phyloP scores from a whole-genome alignment of 495 filamentous ascomycete species.

The Aspergillus nanangensis region DNA sequence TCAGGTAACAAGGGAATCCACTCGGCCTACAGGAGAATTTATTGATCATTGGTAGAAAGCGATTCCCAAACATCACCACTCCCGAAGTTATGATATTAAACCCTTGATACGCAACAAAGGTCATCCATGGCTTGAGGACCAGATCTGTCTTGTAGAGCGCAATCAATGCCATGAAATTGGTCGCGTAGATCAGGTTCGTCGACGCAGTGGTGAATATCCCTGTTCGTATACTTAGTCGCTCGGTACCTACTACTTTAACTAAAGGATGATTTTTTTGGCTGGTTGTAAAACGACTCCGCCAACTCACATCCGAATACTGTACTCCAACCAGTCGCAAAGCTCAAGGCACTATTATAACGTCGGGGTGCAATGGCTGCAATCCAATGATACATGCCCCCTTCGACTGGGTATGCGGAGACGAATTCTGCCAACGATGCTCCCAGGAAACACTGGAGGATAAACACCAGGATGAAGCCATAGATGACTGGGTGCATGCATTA shows the following conservation, averaged over 20 bases:
- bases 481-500: conserved; percentile 22
- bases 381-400: conserved; percentile 54
- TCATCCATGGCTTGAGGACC: conserved; percentile 34
- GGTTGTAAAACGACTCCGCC: no score
- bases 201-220: conserved; percentile 40
- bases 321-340: conserved; percentile 37
- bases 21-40: conserved; percentile 29
- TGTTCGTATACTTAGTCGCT: neutral
- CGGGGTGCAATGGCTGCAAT: conserved; percentile 48
- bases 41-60: conserved; percentile 30
- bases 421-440: conserved; percentile 52
- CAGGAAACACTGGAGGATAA: conserved; percentile 45
- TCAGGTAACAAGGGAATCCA: no score
- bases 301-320: conserved; percentile 36
- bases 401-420: conserved; percentile 46
- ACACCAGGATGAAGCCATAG: conserved; percentile 41
- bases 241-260: neutral
- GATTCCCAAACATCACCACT: conserved; percentile 34
- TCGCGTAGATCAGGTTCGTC: conserved; percentile 36
- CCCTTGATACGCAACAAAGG: conserved; percentile 31
- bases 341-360: conserved; percentile 30
- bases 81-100: conserved; percentile 25
- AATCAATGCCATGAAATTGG: conserved; percentile 30
- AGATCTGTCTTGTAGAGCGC: conserved; percentile 30
- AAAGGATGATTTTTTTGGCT: no score